Evolutionary conservation across 2,329 filamentous ascomycete genomes (phyloP), one percentile per base, ranked within the genome.

Genomic region (Parascedosporium putredinis): DNA sequence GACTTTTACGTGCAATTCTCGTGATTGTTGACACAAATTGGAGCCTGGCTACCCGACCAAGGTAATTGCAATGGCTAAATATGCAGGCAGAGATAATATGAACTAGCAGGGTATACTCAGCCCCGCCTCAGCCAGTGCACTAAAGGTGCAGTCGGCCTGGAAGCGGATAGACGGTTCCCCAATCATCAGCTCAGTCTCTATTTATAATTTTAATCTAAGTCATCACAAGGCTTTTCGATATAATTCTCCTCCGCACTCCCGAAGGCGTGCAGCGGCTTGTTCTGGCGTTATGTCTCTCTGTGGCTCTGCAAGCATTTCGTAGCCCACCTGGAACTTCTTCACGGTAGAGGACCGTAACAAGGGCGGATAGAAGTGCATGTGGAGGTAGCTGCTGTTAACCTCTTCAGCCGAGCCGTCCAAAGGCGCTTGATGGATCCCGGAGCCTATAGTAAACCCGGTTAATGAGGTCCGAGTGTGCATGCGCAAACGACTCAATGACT

Each of bases 211-310:
- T 57, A 56, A 38, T 81, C 58, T 4, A 22, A 36, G 14, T 5
- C n/a, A 10, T 23, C 42, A 45, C 18, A 50, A 56, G 9, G 70
- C 76, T 62, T 84, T 88, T 55, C 93, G 79, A 63, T 98, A 97
- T 54, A 98, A 69, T 62, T 88, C 80, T 14, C 89, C 89, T 3
- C 81, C 86, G 55, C 88, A 90, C 51, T 75, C 74, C 55, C 86
- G 79, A 52, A 98, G 70, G 46, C 81, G 81, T 23, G 80, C 81
- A 12, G 93, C 86, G 1, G 93, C 93, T 68, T 97, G 93, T 67
- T 98, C 93, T 0, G 93, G 91, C 0, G 93, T 98, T 59, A 98
- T 97, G 64, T 98, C 93, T 52, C 93, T 79, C 68, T 98, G 93
- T n/a, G 93, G 91, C 69, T 98, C 93, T 2, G 87, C 93, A 79